These are phyloP conservation scores for Candida cerambycidarum DNA, from an alignment of 805 yeast species.

Conservation along the genomic window DNA sequence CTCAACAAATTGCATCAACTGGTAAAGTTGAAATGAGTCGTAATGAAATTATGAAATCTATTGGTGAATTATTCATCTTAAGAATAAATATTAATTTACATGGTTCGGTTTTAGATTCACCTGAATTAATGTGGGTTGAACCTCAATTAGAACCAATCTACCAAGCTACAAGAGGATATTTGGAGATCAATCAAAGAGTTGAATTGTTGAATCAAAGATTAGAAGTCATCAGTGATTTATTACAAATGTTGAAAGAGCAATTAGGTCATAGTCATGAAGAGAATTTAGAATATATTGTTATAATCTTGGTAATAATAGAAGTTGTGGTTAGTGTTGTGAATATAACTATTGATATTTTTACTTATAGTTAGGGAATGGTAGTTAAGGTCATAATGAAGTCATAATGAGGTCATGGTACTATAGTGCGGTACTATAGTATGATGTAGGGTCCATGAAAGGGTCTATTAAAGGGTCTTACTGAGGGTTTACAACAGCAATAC, in stretches of 20 bases:
- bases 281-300: slow-evolving; percentile 86
- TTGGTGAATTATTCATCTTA: slow-evolving; percentile 91
- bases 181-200: slow-evolving; percentile 93
- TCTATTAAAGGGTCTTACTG: too few species aligned
- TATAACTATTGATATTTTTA: slow-evolving; percentile 59
- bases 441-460: too few species aligned
- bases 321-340: slow-evolving; percentile 85
- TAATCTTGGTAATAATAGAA: slow-evolving; percentile 87
- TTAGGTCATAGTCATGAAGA: slow-evolving; percentile 92
- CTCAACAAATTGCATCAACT: slow-evolving; percentile 89
- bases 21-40: slow-evolving; percentile 95
- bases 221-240: slow-evolving; percentile 88
- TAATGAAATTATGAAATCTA: slow-evolving; percentile 94
- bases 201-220: slow-evolving; percentile 84
- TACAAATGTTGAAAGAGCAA: slow-evolving; percentile 96
- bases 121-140: slow-evolving; percentile 98
- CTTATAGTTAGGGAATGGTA: slow-evolving; percentile 19
- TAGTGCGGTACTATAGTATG: too few species aligned
- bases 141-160: slow-evolving; percentile 97
- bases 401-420: too few species aligned
- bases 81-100: slow-evolving; percentile 79
- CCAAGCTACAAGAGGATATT: slow-evolving; percentile 93
- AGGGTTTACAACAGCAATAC: too few species aligned
- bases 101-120: slow-evolving; percentile 90
- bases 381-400: background rate